Conservation (phyloP, 2,329 filamentous ascomycete species). For the Domatiomyces globalis region DNA sequence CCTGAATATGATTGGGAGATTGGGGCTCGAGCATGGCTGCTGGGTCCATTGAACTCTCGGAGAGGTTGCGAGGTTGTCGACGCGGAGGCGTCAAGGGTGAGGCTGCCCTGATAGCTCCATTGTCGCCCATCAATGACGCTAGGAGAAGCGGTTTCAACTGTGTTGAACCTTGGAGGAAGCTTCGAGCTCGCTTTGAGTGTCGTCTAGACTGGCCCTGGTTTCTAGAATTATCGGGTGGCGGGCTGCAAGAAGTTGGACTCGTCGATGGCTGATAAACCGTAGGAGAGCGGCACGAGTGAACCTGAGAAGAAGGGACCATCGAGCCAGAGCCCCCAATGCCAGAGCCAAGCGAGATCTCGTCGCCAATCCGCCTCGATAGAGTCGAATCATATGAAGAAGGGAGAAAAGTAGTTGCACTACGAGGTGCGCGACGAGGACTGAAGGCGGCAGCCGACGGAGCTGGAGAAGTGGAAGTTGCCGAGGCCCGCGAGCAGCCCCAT, state of each 20-base stretch:
- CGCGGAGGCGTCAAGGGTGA: conserved; percentile 12
- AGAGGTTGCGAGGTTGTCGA: neutral
- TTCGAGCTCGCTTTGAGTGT: conserved; percentile 21
- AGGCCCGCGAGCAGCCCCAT: neutral
- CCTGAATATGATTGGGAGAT: neutral
- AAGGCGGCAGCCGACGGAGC: neutral
- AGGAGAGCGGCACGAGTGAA: neutral
- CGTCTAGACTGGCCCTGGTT: conserved; percentile 4
- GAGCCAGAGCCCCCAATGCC: neutral
- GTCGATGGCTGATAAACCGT: neutral
- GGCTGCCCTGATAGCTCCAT: conserved; percentile 9
- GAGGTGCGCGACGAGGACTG: neutral
- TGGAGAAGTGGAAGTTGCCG: conserved; percentile 7
- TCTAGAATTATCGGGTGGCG: neutral
- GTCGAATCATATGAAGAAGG: neutral
- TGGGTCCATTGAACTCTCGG: conserved; percentile 7
- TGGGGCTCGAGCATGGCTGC: conserved; percentile 20
- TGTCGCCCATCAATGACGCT: conserved; percentile 16
- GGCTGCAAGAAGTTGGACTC: neutral
- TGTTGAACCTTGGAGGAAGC: conserved; percentile 24
- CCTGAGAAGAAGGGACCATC: neutral
- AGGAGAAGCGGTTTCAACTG: conserved; percentile 25
- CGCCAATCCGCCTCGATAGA: neutral
- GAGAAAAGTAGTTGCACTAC: neutral
- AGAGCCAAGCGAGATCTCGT: no score